Conservation (phyloP, 73 alveolate species). For the Durusdinium trenchii region DNA sequence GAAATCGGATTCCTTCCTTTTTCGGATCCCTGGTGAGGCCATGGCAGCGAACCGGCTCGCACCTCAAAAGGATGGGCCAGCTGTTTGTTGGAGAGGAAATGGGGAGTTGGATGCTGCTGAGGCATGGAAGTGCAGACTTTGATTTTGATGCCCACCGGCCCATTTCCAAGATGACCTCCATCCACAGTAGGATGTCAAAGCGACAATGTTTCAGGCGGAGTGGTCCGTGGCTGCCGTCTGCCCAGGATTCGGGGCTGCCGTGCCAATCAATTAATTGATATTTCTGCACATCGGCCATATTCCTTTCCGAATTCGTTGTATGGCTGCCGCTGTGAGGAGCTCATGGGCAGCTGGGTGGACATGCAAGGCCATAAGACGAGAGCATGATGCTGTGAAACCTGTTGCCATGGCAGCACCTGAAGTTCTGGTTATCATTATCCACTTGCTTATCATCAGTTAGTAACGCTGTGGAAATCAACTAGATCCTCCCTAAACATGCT, state of each 20-base stretch:
- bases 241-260: neutral
- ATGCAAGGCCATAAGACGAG: conserved; percentile 72
- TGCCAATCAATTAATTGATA: neutral
- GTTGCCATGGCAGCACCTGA: neutral
- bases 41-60: neutral
- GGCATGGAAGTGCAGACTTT: neutral
- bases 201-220: neutral
- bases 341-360: conserved; percentile 66
- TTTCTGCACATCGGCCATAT: neutral
- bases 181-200: neutral
- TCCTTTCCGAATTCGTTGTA: neutral
- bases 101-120: neutral
- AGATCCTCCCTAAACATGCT: no score
- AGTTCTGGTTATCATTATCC: neutral
- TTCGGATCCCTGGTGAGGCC: neutral
- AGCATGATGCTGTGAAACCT: neutral
- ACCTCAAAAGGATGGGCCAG: neutral
- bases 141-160: conserved; percentile 24
- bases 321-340: neutral
- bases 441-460: no score
- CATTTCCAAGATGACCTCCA: neutral
- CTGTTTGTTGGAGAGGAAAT: neutral
- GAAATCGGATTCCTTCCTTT: neutral
- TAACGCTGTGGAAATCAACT: no score
- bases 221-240: conserved; percentile 52